Base-by-base conservation (phyloP, 1,139 yeast genomes). In the Diutina scorzettiae region DNA sequence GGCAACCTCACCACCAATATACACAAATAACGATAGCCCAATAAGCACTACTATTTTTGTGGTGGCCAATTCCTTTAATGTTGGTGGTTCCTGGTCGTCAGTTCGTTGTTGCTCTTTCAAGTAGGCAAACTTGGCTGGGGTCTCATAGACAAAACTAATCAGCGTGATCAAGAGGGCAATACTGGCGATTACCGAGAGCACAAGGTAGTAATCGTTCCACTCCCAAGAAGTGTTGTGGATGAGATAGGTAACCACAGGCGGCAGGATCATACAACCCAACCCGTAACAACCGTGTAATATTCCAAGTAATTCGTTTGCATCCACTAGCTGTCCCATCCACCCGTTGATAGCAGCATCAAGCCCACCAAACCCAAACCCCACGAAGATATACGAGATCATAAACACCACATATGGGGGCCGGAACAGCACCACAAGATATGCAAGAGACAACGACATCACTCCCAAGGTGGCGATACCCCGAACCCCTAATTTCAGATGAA, bases 261-360 rank as follows among this genome's bases (percentile, higher is more conserved):
- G 87, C 1, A 84, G 69, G 0, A 77, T 60, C 64, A 80, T 72
- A 41, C 84, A 76, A 1, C 87, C 86, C 5, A 78, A 56, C 0
- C 89, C 89, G 53, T 78, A 81, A 47, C 71, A 67, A 0, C 85
- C 82, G 59, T 81, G 91, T 49, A 80, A 55, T 0, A 76, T 56
- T 1, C 89, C 89, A 59, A 81, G 60, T 21, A 78, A 54, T 52
- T 78, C 82, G 54, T 80, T 80, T 33, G 78, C 70, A 47, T 75
- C 75, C 5, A 56, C 64, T 42, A 81, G 59, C 28, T 63, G 63
- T 0, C 85, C 82, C 53, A 78, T 63, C 65, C 78, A 72, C 7
- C 76, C 68, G 51, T 77, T 78, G 45, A 76, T 60, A 2, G 76
- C 62, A 18, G 85, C 74, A 57, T 80, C 89, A 37, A 78, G 48